Evolutionary conservation across 2,329 filamentous ascomycete genomes (phyloP), one percentile per base, ranked within the genome.

Genomic region (Drechslerella coelobrocha): DNA sequence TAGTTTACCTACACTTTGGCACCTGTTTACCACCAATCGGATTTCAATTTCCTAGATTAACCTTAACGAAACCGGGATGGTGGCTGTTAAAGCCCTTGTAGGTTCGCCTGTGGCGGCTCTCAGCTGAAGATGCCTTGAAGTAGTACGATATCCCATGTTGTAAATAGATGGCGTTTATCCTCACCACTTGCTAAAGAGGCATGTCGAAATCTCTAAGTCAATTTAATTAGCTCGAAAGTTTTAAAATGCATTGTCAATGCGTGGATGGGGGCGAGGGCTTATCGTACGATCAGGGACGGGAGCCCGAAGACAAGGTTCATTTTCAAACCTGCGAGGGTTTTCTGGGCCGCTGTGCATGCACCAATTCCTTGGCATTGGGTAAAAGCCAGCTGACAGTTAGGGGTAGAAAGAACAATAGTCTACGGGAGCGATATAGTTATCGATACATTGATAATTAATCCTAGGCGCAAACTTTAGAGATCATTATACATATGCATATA

Each of bases 191-290:
- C 62, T 29, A 68, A 61, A 68, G 24, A 66, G 54, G 61, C 47
- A 59, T 66, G 54, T 66, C 45, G 47, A 54, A 66, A 57, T 41
- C 52, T 21, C 26, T 50, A 50, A 17, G 31, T 50, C 21, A 65
- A 43, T 37, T 6, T 29, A 31, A 29, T 37, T 56, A 41, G 55
- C 51, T 43, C 43, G 31, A 61, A 24, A 29, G 50, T 47, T 47
- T 24, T 14, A 39, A 39, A 4, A 14, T 39, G 12, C 34, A 39
- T 39, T 39, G 34, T 39, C 12, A 10, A 14, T 12, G 29, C 29
- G 29, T 34, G 12, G n/a, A n/a, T n/a, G n/a, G n/a, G n/a, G n/a
- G n/a, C n/a, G n/a, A n/a, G n/a, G n/a, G 41, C 17, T 23, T 45
- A 23, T 23, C 14, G 14, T 45, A 45, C 21, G 41, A 23, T 45